Percentiles rank a stretch among this genome's conserved stretches.
Conservation (phyloP, 1,284 basidiomycete genomes). For the Tausonia pullulans region DNA sequence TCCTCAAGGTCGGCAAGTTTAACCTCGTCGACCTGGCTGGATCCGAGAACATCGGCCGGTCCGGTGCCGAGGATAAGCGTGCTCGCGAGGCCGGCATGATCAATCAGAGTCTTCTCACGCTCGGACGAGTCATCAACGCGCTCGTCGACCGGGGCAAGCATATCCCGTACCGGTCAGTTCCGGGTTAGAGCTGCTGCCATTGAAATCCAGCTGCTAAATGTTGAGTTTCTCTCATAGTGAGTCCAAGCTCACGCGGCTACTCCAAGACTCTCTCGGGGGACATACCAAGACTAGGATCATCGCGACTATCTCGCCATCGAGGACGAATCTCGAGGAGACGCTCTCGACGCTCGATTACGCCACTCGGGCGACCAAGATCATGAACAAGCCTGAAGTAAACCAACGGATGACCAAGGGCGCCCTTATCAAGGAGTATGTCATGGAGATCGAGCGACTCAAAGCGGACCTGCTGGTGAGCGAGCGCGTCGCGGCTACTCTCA, state of each 20-base stretch:
- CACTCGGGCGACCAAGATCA: slow-evolving; percentile 87
- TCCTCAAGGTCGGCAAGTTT: slow-evolving; percentile 86
- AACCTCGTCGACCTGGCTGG: slow-evolving; percentile 97
- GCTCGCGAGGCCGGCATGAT: slow-evolving; percentile 98
- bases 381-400: slow-evolving; percentile 91
- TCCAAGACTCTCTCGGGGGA: slow-evolving; percentile 98
- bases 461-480: slow-evolving; percentile 56
- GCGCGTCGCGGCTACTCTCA: neutral
- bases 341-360: slow-evolving; percentile 97
- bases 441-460: slow-evolving; percentile 91
- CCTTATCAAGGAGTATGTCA: slow-evolving; percentile 85
- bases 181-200: no score
- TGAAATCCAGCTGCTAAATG: no score
- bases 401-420: slow-evolving; percentile 86
- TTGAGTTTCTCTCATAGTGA: slow-evolving; percentile 29
- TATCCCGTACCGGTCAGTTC: slow-evolving; percentile 75
- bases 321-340: slow-evolving; percentile 92
- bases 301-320: slow-evolving; percentile 84
- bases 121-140: slow-evolving; percentile 94
- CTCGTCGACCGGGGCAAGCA: slow-evolving; percentile 85
- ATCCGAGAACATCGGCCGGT: slow-evolving; percentile 93
- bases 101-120: slow-evolving; percentile 90
- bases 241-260: slow-evolving; percentile 82
- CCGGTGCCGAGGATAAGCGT: slow-evolving; percentile 88
- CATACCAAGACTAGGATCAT: slow-evolving; percentile 97